A percentile compares a stretch with the other conserved stretches of the same genome.
Conservation (phyloP, 1,139 yeast genomes). For the Starmera stellimalicola region DNA sequence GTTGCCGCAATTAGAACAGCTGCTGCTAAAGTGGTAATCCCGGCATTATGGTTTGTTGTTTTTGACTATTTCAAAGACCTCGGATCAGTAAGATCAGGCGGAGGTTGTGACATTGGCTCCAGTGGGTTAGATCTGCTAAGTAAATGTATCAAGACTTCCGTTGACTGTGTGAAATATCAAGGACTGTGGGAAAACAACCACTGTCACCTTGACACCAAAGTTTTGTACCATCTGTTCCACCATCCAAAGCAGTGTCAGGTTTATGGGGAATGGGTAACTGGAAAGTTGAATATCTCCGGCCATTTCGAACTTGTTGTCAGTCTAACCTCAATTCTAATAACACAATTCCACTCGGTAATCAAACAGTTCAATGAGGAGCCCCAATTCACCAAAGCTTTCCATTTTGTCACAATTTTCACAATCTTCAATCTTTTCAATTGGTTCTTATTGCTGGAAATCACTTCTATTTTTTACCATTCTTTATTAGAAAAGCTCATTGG, state of each 20-base stretch:
- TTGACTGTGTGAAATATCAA: background rate
- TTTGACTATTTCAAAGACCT: background rate
- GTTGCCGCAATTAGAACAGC: background rate
- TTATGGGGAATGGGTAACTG: constrained; percentile 35
- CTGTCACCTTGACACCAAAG: background rate
- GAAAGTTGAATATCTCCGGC: constrained; percentile 47
- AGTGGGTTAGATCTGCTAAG: background rate
- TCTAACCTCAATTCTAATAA: constrained; percentile 21
- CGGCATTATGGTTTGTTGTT: background rate
- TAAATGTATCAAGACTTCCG: background rate
- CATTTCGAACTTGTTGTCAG: constrained; percentile 42
- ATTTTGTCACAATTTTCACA: background rate
- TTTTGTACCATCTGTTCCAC: background rate
- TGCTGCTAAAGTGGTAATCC: background rate
- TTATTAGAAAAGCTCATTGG: constrained; percentile 44
- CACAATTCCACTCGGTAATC: background rate
- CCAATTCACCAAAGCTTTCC: background rate
- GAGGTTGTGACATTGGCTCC: background rate
- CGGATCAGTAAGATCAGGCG: background rate
- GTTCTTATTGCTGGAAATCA: constrained; percentile 34
- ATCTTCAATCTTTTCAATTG: constrained; percentile 21
- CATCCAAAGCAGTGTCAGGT: background rate
- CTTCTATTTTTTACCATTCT: constrained; percentile 54
- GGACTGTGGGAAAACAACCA: background rate
- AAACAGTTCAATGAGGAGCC: background rate